Conservation (phyloP, 805 yeast genomes). For the Barnettozyma pratensis region DNA sequence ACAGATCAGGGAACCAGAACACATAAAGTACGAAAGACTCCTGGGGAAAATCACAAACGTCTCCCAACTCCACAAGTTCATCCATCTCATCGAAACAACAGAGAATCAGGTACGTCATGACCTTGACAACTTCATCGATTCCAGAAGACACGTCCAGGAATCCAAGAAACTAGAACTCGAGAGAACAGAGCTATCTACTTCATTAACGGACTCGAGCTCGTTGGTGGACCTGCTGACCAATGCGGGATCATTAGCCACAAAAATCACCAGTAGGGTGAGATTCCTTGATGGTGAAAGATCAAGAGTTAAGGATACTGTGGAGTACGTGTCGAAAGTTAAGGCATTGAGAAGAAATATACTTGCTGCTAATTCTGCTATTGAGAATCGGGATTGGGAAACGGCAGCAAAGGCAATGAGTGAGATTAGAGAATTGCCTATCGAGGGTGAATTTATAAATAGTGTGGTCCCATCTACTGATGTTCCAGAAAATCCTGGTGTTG, state of each 20-base stretch:
- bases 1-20: constrained; percentile 4
- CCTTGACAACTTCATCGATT: constrained; percentile 21
- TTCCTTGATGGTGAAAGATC: constrained; percentile 64
- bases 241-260: constrained; percentile 61
- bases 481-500: constrained; percentile 67
- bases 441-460: constrained; percentile 67
- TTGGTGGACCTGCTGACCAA: constrained; percentile 48
- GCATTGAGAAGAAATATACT: constrained; percentile 60
- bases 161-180: constrained; percentile 49
- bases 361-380: constrained; percentile 64
- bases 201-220: constrained; percentile 51
- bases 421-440: constrained; percentile 52
- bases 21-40: constrained; percentile 17
- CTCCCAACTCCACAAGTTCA: constrained; percentile 22
- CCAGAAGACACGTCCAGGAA: constrained; percentile 23
- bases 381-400: constrained; percentile 61
- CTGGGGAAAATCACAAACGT: constrained; percentile 19
- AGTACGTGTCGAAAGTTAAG: constrained; percentile 62
- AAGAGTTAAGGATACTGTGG: constrained; percentile 55
- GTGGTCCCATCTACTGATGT: constrained; percentile 84
- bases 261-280: constrained; percentile 65
- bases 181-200: constrained; percentile 58
- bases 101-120: constrained; percentile 20
- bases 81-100: constrained; percentile 20
- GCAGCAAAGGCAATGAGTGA: constrained; percentile 66